These are phyloP conservation scores for Biscogniauxia mediterranea DNA, from an alignment of 2,329 filamentous ascomycete species.

Conservation along the genomic window DNA sequence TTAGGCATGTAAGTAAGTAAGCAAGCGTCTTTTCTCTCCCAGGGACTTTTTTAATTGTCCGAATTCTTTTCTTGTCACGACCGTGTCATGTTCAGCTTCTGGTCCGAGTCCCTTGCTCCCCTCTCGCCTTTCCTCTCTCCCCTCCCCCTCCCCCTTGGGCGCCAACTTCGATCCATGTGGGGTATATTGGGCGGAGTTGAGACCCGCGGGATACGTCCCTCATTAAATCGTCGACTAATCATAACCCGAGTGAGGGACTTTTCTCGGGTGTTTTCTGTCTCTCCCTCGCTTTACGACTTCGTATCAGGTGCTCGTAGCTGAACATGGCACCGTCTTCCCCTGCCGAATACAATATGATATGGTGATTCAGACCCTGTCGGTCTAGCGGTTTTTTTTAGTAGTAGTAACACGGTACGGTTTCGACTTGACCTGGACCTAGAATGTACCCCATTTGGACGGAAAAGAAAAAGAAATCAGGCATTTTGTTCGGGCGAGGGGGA, in stretches of 20 bases:
- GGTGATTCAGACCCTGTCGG: neutral
- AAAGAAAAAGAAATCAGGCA: neutral
- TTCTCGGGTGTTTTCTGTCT: neutral
- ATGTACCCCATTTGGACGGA: neutral
- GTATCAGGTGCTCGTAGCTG: neutral
- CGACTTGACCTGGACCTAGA: neutral
- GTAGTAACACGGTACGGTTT: neutral
- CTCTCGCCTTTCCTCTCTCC: neutral
- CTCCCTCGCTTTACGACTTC: neutral
- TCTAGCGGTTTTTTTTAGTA: neutral
- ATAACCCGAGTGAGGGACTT: neutral
- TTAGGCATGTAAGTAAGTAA: too few species aligned
- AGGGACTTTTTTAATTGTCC: neutral
- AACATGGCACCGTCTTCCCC: neutral
- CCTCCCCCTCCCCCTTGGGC: neutral
- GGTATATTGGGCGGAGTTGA: neutral
- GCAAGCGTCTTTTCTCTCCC: neutral
- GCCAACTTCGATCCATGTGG: neutral
- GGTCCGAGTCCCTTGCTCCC: neutral
- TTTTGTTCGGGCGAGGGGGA: too few species aligned
- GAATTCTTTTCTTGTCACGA: neutral
- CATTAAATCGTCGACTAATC: neutral
- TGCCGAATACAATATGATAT: neutral
- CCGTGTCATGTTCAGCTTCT: neutral
- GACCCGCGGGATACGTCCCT: neutral